These are phyloP conservation scores for Teunomyces aglyptinius DNA, from an alignment of 805 yeast species.

Conservation along the genomic window DNA sequence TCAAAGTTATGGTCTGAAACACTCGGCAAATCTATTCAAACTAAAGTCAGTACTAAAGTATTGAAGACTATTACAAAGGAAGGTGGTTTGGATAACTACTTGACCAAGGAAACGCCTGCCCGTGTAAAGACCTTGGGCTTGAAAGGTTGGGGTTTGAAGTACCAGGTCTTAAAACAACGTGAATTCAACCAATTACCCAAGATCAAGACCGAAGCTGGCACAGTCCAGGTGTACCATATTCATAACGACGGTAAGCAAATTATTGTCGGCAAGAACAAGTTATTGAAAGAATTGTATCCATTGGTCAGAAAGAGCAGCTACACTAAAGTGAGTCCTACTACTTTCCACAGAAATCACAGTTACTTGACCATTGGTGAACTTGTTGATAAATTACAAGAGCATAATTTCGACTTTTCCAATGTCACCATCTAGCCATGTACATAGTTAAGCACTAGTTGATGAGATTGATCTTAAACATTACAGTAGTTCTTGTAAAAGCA, in stretches of 20 bases:
- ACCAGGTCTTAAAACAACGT: slow-evolving; percentile 56
- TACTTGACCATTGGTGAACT: slow-evolving; percentile 48
- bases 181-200: slow-evolving; percentile 41
- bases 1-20: slow-evolving; percentile 84
- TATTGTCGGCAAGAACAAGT: slow-evolving; percentile 62
- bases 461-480: background rate
- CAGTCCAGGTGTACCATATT: slow-evolving; percentile 47
- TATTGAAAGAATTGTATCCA: slow-evolving; percentile 55
- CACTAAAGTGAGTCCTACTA: slow-evolving; percentile 43
- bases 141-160: slow-evolving; percentile 87
- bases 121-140: slow-evolving; percentile 91
- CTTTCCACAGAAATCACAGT: slow-evolving; percentile 47
- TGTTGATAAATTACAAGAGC: slow-evolving; percentile 46
- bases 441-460: slow-evolving; percentile 1
- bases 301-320: slow-evolving; percentile 46
- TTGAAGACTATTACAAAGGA: slow-evolving; percentile 85
- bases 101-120: slow-evolving; percentile 83
- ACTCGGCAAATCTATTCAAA: slow-evolving; percentile 52
- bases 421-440: slow-evolving; percentile 21
- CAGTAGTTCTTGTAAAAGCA: too few species aligned
- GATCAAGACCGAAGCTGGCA: slow-evolving; percentile 22
- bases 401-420: slow-evolving; percentile 37
- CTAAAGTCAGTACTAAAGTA: slow-evolving; percentile 75
- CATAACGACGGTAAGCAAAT: slow-evolving; percentile 48
- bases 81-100: slow-evolving; percentile 91